A percentile compares a stretch with the other conserved stretches of the same genome.
These are phyloP conservation scores for Carex pumila DNA, from an alignment of 176 grass and related monocot species.

Conservation along the genomic window DNA sequence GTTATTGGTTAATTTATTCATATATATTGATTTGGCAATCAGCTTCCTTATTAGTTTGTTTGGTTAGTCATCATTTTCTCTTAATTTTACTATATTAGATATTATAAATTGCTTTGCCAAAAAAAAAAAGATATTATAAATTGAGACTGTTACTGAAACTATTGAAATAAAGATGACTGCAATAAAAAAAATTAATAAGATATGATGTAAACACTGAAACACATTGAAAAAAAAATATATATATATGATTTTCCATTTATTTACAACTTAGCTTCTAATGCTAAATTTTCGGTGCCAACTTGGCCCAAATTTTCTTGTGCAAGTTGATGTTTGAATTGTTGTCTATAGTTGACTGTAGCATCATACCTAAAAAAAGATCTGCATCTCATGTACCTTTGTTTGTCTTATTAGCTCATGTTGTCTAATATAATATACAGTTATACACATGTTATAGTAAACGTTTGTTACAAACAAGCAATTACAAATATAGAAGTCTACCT, in stretches of 20 bases:
- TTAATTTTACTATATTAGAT: background rate
- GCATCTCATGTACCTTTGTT: background rate
- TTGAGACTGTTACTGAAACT: background rate
- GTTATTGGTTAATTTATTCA: background rate
- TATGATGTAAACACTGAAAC: background rate
- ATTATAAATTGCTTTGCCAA: background rate
- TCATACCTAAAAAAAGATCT: background rate
- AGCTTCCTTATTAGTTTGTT: background rate
- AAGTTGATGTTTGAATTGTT: background rate
- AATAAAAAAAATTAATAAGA: background rate
- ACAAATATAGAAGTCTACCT: background rate
- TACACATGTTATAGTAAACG: background rate
- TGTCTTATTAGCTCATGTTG: background rate
- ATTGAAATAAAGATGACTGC: background rate
- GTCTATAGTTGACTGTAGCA: background rate
- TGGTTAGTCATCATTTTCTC: background rate
- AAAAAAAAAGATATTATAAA: background rate
- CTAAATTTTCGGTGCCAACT: conserved; percentile 11
- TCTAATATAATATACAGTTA: background rate
- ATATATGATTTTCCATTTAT: background rate
- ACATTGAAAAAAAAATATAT: background rate
- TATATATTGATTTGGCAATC: background rate
- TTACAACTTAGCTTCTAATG: background rate
- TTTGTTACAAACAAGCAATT: background rate
- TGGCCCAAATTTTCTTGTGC: background rate